Percentiles rank a stretch among this genome's conserved stretches.
These are phyloP conservation scores for Atalantia buxifolia DNA, from an alignment of 345 rosid genomes.

Conservation along the genomic window DNA sequence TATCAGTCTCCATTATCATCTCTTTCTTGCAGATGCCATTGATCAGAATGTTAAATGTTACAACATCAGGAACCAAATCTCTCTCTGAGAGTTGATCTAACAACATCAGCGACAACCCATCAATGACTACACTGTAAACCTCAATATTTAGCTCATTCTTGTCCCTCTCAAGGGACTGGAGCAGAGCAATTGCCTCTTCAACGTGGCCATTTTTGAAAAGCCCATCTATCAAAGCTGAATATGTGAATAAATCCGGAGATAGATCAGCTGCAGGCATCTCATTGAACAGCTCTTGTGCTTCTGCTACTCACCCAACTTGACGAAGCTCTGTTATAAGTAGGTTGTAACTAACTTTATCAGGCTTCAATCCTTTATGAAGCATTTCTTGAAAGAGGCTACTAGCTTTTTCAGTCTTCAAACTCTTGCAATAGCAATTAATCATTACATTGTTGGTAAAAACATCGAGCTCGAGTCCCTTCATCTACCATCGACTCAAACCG, in stretches of 20 bases:
- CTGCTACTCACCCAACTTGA: constrained; percentile 21
- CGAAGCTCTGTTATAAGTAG: constrained; percentile 31
- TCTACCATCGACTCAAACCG: constrained; percentile 8
- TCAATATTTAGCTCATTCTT: constrained; percentile 17
- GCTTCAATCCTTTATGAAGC: neutral
- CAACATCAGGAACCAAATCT: constrained; percentile 13
- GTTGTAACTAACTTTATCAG: constrained; percentile 20
- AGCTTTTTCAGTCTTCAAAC: too few relatives aligned
- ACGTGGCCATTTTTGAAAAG: constrained; percentile 18
- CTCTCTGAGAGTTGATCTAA: neutral
- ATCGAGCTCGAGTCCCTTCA: too few relatives aligned
- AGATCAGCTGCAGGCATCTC: constrained; percentile 15
- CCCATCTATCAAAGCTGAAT: constrained; percentile 17
- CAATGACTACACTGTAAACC: constrained; percentile 3
- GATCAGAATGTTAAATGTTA: constrained; percentile 19
- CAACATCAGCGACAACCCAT: too few relatives aligned
- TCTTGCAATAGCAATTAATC: too few relatives aligned
- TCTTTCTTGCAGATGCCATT: constrained; percentile 17
- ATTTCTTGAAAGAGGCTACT: too few relatives aligned
- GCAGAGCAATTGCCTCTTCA: constrained; percentile 22
- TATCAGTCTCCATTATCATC: neutral
- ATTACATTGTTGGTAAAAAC: too few relatives aligned
- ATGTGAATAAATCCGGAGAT: constrained; percentile 1
- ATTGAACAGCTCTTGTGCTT: constrained; percentile 22
- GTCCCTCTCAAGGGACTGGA: constrained; percentile 8